Evolutionary conservation across 495 filamentous ascomycete genomes (phyloP).

Genomic region (Penicillium simplicissimum): DNA sequence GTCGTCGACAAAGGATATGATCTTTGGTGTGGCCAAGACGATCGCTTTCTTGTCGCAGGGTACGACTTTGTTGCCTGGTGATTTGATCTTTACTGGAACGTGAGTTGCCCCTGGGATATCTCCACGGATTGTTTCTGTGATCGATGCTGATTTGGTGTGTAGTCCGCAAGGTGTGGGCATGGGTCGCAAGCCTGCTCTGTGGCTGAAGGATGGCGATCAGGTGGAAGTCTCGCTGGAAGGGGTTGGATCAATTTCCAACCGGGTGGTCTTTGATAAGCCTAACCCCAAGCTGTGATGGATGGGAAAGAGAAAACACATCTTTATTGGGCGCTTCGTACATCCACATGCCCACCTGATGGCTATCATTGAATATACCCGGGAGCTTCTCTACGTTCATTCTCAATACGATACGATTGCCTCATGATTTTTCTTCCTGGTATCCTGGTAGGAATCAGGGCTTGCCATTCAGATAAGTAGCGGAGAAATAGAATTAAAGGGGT

Average conservation of each 20-base stretch:
- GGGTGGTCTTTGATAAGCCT: constrained; percentile 63
- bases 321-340: not conserved
- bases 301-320: not conserved
- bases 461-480: constrained; percentile 11
- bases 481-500: constrained; percentile 9
- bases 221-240: constrained; percentile 73
- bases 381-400: not conserved
- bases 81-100: constrained; percentile 86
- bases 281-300: constrained; percentile 51
- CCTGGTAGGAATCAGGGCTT: constrained; percentile 11
- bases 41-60: constrained; percentile 76
- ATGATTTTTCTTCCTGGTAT: constrained; percentile 1
- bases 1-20: constrained; percentile 76
- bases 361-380: constrained; percentile 9
- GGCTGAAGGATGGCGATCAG: constrained; percentile 79
- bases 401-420: not conserved
- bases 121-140: not conserved
- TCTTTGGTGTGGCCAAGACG: constrained; percentile 73
- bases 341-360: not conserved
- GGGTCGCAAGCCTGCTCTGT: constrained; percentile 70
- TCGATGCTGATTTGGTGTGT: not conserved
- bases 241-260: constrained; percentile 71
- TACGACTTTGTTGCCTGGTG: constrained; percentile 75
- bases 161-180: constrained; percentile 78
- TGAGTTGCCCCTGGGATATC: constrained; percentile 42